A percentile compares a stretch with the other conserved stretches of the same genome.
These are phyloP conservation scores for Globisporangium irregulare DNA, from an alignment of 352 stramenopile species.

Conservation along the genomic window DNA sequence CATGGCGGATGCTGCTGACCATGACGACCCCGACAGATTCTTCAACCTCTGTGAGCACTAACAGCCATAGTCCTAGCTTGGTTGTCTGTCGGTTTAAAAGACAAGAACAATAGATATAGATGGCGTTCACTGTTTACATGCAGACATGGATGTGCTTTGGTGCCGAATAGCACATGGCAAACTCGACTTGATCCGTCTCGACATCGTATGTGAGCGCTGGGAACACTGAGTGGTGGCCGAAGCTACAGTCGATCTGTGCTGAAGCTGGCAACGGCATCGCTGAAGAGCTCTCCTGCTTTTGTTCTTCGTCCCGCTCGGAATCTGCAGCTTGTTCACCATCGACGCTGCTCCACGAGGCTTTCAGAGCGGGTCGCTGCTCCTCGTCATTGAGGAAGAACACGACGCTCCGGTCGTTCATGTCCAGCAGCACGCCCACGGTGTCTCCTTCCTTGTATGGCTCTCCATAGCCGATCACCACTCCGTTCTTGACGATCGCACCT, in stretches of 20 bases:
- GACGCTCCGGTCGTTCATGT: not conserved
- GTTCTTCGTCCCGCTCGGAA: not conserved
- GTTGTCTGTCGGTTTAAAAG: too few species aligned
- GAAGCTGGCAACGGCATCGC: too few species aligned
- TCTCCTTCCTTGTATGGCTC: constrained; percentile 1
- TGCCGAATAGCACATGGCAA: not conserved
- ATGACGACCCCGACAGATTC: constrained; percentile 4
- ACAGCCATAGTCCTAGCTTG: too few species aligned
- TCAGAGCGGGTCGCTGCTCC: not conserved
- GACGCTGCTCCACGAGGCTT: not conserved
- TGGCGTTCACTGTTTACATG: not conserved
- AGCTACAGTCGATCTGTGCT: not conserved
- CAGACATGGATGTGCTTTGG: not conserved
- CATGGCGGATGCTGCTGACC: not conserved
- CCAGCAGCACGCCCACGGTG: constrained; percentile 4
- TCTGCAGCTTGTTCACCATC: not conserved
- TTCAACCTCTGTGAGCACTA: constrained; percentile 15
- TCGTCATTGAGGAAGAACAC: constrained; percentile 2
- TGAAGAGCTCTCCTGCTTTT: not conserved
- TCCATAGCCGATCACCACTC: not conserved
- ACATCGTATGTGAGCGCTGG: constrained; percentile 7
- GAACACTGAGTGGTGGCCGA: not conserved
- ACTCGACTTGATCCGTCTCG: constrained; percentile 3
- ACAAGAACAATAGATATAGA: too few species aligned
- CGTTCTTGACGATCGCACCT: not conserved